A percentile compares a stretch with the other conserved stretches of the same genome.
Conservation (phyloP, 1,139 yeast genomes). For the Pichia sp. region DNA sequence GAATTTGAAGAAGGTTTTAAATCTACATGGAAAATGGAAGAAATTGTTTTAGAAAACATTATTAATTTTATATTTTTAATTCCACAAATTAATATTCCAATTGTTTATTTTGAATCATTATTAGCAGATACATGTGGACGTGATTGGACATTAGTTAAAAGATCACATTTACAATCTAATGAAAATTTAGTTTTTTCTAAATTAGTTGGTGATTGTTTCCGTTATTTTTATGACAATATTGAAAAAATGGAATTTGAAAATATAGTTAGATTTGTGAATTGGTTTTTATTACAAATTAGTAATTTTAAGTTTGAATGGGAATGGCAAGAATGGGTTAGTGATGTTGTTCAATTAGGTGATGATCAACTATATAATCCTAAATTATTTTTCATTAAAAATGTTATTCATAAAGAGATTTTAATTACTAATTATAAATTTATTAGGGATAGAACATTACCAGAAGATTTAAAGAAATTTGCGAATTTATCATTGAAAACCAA, state of each 20-base stretch:
- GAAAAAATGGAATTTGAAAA: conserved; percentile 71
- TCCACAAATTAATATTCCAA: conserved; percentile 61
- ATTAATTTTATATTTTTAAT: conserved; percentile 71
- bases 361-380: conserved; percentile 59
- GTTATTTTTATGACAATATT: conserved; percentile 70
- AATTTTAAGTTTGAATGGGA: conserved; percentile 96
- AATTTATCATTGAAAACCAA: conserved; percentile 40
- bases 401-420: conserved; percentile 78
- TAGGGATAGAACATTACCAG: conserved; percentile 61
- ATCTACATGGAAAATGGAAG: conserved; percentile 88
- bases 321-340: conserved; percentile 86
- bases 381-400: conserved; percentile 65
- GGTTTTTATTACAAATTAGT: conserved; percentile 92
- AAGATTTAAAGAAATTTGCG: conserved; percentile 61
- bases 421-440: conserved; percentile 67
- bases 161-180: conserved; percentile 16
- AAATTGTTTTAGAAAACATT: conserved; percentile 78
- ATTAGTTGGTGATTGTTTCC: conserved; percentile 87
- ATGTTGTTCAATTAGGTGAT: conserved; percentile 41
- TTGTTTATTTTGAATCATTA: conserved; percentile 79
- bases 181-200: conserved; percentile 84
- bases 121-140: conserved; percentile 78
- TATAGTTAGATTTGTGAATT: conserved; percentile 68
- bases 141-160: conserved; percentile 30
- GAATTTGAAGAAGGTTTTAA: conserved; percentile 36